Evolutionary conservation across 495 filamentous ascomycete species (phyloP).

Genomic region (Parachaetomium inaequale): DNA sequence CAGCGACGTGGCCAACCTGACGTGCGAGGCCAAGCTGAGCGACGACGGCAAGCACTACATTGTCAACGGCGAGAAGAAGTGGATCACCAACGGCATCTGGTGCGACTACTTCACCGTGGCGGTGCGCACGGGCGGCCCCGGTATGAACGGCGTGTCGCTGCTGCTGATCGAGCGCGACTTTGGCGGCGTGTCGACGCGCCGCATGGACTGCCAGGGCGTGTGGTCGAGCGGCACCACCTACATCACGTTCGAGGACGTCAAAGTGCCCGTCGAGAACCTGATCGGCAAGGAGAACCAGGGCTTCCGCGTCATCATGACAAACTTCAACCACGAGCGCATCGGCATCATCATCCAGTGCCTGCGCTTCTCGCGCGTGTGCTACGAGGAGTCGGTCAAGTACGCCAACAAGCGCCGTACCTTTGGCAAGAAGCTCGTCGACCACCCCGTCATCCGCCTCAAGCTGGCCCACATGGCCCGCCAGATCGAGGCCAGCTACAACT

Average conservation of each 20-base stretch:
- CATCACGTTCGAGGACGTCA: constrained; percentile 96
- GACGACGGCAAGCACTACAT: constrained; percentile 98
- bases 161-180: constrained; percentile 76
- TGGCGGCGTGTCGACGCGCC: constrained; percentile 82
- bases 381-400: constrained; percentile 93
- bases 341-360: constrained; percentile 97
- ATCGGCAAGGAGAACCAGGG: constrained; percentile 97
- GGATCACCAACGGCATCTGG: constrained; percentile 99
- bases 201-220: constrained; percentile 98
- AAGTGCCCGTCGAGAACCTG: constrained; percentile 96
- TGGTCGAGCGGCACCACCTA: constrained; percentile 94
- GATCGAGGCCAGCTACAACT: constrained; percentile 93
- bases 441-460: constrained; percentile 96
- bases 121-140: constrained; percentile 78
- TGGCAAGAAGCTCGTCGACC: constrained; percentile 91
- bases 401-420: constrained; percentile 95
- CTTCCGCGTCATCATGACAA: constrained; percentile 98
- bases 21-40: constrained; percentile 87
- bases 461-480: constrained; percentile 97
- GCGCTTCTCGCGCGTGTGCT: constrained; percentile 95
- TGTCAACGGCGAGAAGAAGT: constrained; percentile 99
- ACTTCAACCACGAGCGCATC: constrained; percentile 99
- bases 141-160: constrained; percentile 88
- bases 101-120: constrained; percentile 96
- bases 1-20: constrained; percentile 86